Conservation (phyloP, 1,139 yeast species). For the Suhomyces yuchorum region DNA sequence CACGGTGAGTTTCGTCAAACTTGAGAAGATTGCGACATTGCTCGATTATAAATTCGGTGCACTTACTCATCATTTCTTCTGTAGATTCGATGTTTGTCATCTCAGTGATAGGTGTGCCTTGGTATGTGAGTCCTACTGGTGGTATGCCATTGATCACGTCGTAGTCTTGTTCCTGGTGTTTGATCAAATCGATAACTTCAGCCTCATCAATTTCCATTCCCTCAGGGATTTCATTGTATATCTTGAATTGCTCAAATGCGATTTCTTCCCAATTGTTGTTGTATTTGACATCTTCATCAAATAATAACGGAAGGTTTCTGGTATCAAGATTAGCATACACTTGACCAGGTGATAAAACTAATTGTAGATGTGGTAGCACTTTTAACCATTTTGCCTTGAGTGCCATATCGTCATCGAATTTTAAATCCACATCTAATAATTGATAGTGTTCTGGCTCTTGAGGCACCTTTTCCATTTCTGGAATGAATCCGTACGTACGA, state of each 20-base stretch:
- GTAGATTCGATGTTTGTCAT: slow-evolving; percentile 2
- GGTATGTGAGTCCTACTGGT: slow-evolving; percentile 20
- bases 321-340: slow-evolving; percentile 16
- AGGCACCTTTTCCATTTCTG: slow-evolving; percentile 20
- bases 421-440: slow-evolving; percentile 14
- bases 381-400: slow-evolving; percentile 25
- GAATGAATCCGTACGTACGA: slow-evolving; percentile 62
- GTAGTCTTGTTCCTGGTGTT: slow-evolving; percentile 19
- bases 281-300: slow-evolving; percentile 20
- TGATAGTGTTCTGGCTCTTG: slow-evolving; percentile 11
- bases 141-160: slow-evolving; percentile 19
- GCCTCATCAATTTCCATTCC: slow-evolving; percentile 16
- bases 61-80: slow-evolving; percentile 1
- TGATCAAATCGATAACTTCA: slow-evolving; percentile 16
- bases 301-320: slow-evolving; percentile 20
- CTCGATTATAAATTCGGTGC: slow-evolving; percentile 5
- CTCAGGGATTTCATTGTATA: slow-evolving; percentile 14
- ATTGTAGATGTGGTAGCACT: slow-evolving; percentile 19
- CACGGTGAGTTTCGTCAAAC: background rate
- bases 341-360: slow-evolving; percentile 8
- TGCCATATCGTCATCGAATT: slow-evolving; percentile 6
- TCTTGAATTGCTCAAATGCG: slow-evolving; percentile 10
- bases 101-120: slow-evolving; percentile 16
- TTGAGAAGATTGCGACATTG: slow-evolving; percentile 4
- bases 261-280: slow-evolving; percentile 20